A percentile compares a stretch with the other conserved stretches of the same genome.
Conservation (phyloP, 768 basidiomycete species). For the Russula abietina region DNA sequence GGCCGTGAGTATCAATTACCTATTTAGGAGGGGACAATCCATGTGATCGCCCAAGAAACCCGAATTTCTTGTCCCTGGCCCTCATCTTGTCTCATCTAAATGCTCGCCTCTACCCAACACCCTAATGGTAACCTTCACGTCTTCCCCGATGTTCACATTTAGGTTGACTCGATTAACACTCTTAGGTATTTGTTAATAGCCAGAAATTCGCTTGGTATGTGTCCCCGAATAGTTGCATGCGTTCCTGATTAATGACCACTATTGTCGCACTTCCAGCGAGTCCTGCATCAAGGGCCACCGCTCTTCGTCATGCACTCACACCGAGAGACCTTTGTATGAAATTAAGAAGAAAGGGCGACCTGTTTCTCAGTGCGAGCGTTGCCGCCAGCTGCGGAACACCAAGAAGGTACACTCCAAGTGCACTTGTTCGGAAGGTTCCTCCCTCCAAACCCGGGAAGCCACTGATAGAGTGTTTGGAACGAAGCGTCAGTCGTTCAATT, state of each 20-base stretch:
- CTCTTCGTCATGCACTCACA: conserved; percentile 25
- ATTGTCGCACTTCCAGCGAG: conserved; percentile 14
- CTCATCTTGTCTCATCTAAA: neutral
- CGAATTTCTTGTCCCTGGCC: neutral
- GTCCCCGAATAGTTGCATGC: neutral
- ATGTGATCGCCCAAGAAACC: neutral
- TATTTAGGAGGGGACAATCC: neutral
- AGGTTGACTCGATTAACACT: neutral
- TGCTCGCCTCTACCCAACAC: neutral
- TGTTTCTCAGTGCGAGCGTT: conserved; percentile 25
- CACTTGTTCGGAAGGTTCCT: conserved; percentile 21
- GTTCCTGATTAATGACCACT: neutral
- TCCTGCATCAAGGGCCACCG: conserved; percentile 27
- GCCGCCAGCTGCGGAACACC: conserved; percentile 23
- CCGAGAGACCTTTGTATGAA: conserved; percentile 25
- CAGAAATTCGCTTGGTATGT: conserved; percentile 25
- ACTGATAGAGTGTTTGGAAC: conserved; percentile 24
- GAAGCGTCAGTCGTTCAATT: conserved; percentile 23
- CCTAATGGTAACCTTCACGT: conserved; percentile 10
- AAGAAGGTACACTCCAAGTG: conserved; percentile 26
- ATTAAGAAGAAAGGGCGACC: conserved; percentile 27
- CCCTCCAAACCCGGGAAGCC: conserved; percentile 7
- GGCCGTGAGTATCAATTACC: neutral
- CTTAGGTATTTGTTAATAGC: conserved; percentile 25
- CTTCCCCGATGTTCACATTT: neutral